Percentiles rank a stretch among this genome's conserved stretches.
Evolutionary conservation across 2,329 filamentous ascomycete species (phyloP).

Genomic region (Kalmusia sp.): DNA sequence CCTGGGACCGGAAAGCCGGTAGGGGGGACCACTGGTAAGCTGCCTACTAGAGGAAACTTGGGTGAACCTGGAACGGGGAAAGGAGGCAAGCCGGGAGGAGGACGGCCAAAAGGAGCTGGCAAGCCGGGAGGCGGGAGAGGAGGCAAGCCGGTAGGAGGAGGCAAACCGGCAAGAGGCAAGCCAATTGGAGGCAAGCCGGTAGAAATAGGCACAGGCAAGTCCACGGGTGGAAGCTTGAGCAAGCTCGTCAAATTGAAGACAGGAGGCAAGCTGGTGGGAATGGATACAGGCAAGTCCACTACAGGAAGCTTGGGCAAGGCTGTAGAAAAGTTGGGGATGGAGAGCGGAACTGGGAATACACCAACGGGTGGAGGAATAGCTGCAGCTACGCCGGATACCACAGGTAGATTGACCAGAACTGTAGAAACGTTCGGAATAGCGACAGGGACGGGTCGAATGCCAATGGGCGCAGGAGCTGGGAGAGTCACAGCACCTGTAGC

Average conservation of each 20-base stretch:
- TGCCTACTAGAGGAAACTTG: too few species aligned
- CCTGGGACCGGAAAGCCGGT: too few species aligned
- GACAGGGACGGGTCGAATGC: too few species aligned
- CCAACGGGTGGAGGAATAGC: neutral
- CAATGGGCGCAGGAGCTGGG: too few species aligned
- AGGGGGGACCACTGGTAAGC: too few species aligned
- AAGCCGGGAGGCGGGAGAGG: neutral
- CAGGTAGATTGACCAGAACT: too few species aligned
- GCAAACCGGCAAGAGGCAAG: slow-evolving; percentile 25
- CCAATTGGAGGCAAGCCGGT: neutral
- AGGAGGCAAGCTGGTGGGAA: neutral
- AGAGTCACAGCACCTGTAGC: too few species aligned
- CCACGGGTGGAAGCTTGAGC: neutral
- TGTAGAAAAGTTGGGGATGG: slow-evolving; percentile 1
- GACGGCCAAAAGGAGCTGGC: too few species aligned
- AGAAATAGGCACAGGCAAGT: slow-evolving; percentile 16
- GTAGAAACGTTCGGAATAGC: too few species aligned
- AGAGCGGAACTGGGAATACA: neutral
- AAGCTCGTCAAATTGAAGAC: neutral
- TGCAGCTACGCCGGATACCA: neutral
- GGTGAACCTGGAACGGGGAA: neutral
- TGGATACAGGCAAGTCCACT: too few species aligned
- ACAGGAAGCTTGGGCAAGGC: neutral
- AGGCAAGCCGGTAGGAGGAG: slow-evolving; percentile 24
- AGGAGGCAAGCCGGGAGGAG: neutral